Base-by-base conservation (phyloP, 257 asterid species). In the Datura wrightii region DNA sequence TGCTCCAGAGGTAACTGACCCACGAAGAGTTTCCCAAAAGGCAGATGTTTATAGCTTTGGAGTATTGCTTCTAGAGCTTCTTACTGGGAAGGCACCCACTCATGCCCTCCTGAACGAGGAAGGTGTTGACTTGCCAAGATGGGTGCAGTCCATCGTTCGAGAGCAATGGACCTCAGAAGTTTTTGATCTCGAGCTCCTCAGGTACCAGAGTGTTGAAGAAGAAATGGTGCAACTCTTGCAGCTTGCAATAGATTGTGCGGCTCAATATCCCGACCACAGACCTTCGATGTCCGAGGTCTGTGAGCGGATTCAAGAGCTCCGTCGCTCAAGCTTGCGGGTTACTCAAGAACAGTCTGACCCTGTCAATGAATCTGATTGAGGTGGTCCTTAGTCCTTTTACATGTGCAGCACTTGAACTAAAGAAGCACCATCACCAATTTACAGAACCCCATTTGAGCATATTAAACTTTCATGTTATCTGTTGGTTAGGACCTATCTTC, bases 31-130 rank as follows among this genome's bases (percentile, higher is more conserved):
- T 31, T 84, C 90, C 9, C 92, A 90, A 48, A 90, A 88, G 82
- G 92, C 91, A 10, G 92, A 90, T 50, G 91, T 90, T 9, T 90
- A 90, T n/a, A 85, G 92, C 90, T 90, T 90, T 60, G 92, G 92
- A 3, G 87, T 90, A 39, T 82, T 90, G 72, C 89, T 90, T 10
- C 39, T 90, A 24, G 91, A 90, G 88, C 92, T 90, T 83, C 91
- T 90, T 18, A 90, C 92, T 0, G 92, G 92, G 59, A 90, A 88
- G 54, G 89, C 91, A 16, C 92, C 92, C 2, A 83, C 87, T 18
- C 89, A 86, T 62, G 83, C 92, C 84, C 86, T 89, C 87, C 76
- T 87, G 53, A 87, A 86, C 0, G 92, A 90, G 65, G 92, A 90
- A 59, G 92, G 91, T n/a, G 87, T 90, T 10, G 92, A 90, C 87